These are phyloP conservation scores for Tolypocladium nubicola DNA, from an alignment of 2,329 filamentous ascomycete genomes.

Conservation along the genomic window DNA sequence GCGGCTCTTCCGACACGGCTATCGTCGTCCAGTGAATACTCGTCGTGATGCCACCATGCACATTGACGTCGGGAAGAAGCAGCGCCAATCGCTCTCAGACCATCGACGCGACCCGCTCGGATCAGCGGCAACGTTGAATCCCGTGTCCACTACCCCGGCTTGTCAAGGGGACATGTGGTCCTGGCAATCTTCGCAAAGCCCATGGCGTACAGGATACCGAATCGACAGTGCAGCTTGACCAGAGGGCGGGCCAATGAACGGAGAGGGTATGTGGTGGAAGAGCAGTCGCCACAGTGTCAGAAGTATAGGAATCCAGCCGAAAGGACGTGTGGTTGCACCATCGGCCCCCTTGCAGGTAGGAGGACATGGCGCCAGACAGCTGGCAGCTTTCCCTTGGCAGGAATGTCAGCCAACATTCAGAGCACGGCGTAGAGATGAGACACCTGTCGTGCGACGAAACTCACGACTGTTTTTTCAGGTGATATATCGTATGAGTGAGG, in stretches of 20 bases:
- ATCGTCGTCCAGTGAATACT: background rate
- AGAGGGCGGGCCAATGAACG: background rate
- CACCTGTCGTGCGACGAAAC: background rate
- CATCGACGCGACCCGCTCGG: background rate
- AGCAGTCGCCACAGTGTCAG: background rate
- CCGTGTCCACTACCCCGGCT: background rate
- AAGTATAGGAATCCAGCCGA: background rate
- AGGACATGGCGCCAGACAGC: background rate
- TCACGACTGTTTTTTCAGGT: background rate
- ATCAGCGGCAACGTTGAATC: background rate
- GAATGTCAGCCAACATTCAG: background rate
- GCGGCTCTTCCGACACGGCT: background rate
- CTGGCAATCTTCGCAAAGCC: background rate
- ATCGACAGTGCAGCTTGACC: background rate
- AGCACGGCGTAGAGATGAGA: constrained; percentile 2
- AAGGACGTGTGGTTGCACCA: background rate
- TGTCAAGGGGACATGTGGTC: background rate
- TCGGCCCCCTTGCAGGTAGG: constrained; percentile 1
- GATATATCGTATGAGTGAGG: background rate
- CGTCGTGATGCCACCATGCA: background rate
- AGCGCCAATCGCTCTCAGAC: background rate
- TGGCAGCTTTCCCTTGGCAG: constrained; percentile 1
- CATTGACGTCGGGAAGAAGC: background rate
- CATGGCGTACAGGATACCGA: background rate
- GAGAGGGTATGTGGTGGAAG: background rate